These are phyloP conservation scores for Talaromyces marneffei DNA, from an alignment of 2,329 filamentous ascomycete species.

Conservation along the genomic window DNA sequence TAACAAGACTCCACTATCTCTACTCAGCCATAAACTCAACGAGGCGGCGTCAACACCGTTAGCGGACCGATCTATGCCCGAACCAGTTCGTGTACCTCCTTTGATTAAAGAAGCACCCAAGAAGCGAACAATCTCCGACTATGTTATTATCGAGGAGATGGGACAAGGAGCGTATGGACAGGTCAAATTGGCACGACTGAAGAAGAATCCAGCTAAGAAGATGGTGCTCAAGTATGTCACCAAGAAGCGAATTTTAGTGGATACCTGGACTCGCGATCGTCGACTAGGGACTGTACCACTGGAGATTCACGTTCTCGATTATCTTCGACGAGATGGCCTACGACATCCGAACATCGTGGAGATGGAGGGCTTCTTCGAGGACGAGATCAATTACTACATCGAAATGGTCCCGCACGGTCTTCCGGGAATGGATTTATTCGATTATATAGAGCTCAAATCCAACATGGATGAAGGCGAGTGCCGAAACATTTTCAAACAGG, in stretches of 20 bases:
- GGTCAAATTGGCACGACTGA: slow-evolving; percentile 88
- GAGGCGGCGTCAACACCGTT: slow-evolving; percentile 45
- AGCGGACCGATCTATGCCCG: slow-evolving; percentile 36
- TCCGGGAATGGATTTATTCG: slow-evolving; percentile 96
- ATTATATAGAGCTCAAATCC: slow-evolving; percentile 92
- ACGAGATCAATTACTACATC: slow-evolving; percentile 83
- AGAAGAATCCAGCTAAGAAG: slow-evolving; percentile 67
- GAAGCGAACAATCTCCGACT: slow-evolving; percentile 87
- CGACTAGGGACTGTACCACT: slow-evolving; percentile 88
- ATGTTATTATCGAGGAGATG: slow-evolving; percentile 94
- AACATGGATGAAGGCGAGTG: slow-evolving; percentile 97
- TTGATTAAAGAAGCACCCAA: slow-evolving; percentile 31
- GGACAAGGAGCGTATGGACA: slow-evolving; percentile 96
- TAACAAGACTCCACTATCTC: slow-evolving; percentile 38
- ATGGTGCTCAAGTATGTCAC: slow-evolving; percentile 97
- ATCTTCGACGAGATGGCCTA: slow-evolving; percentile 67
- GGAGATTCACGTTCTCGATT: slow-evolving; percentile 95
- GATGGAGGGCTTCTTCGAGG: slow-evolving; percentile 64
- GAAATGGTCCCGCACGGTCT: slow-evolving; percentile 92
- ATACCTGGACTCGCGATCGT: slow-evolving; percentile 95
- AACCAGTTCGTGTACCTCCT: slow-evolving; percentile 26
- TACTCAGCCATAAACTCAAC: slow-evolving; percentile 48
- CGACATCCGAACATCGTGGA: slow-evolving; percentile 62
- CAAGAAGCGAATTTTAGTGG: slow-evolving; percentile 90
- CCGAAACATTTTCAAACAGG: slow-evolving; percentile 90